phyloP scores from a whole-genome alignment of 352 stramenopile species.

The Phytophthora agathidicida region DNA sequence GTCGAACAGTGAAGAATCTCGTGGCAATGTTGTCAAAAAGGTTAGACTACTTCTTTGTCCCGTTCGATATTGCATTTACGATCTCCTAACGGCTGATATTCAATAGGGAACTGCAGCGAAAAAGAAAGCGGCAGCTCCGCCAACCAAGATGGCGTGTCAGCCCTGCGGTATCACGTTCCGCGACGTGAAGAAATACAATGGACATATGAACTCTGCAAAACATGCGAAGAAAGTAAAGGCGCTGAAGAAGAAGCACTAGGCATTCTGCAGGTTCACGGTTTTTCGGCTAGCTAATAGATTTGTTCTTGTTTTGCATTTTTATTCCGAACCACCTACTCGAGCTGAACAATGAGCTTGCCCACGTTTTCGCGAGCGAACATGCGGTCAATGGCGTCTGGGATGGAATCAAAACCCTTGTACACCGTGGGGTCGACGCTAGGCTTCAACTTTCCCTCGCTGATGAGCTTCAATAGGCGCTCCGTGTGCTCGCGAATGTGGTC shows the following conservation, averaged over 20 bases:
- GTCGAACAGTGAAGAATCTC: not conserved
- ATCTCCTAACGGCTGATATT: conserved; percentile 1
- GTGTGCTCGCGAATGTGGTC: conserved; percentile 45
- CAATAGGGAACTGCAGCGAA: conserved; percentile 14
- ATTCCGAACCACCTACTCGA: conserved; percentile 21
- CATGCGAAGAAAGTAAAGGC: conserved; percentile 76
- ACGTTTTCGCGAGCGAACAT: conserved; percentile 59
- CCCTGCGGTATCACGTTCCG: conserved; percentile 61
- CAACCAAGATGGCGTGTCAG: conserved; percentile 50
- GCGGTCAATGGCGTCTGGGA: conserved; percentile 54
- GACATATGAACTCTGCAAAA: conserved; percentile 88
- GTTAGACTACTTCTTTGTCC: conserved; percentile 1
- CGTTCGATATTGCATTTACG: no score
- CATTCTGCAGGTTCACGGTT: not conserved
- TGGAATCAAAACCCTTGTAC: conserved; percentile 55
- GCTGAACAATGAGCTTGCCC: conserved; percentile 70
- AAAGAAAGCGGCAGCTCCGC: conserved; percentile 18
- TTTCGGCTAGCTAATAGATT: conserved; percentile 7
- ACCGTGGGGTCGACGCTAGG: conserved; percentile 37
- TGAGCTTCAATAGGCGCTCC: conserved; percentile 41
- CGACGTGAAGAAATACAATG: conserved; percentile 85
- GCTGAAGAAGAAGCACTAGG: conserved; percentile 52
- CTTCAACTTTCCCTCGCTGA: conserved; percentile 52
- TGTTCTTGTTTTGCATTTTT: not conserved
- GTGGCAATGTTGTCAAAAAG: conserved; percentile 14